Evolutionary conservation across 768 basidiomycete genomes (phyloP), one percentile per base, ranked within the genome.

Genomic region (Kwoniella heveanensis): DNA sequence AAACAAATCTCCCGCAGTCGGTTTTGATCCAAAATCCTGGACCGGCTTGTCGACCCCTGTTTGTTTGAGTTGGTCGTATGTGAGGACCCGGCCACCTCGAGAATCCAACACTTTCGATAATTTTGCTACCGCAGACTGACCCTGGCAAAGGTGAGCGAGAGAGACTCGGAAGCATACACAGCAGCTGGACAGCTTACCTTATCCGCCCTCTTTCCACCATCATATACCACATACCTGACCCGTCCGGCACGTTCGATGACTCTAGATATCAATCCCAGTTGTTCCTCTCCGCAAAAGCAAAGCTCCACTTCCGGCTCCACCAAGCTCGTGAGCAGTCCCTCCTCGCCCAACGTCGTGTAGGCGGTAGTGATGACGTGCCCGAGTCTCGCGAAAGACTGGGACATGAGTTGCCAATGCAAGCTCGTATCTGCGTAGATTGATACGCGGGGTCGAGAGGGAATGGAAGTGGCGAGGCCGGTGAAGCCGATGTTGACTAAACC

Each of bases 201-300:
- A 47, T 76, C 67, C 13, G 57, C 71, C 19, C 71, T 52, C 4
- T 70, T 61, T 17, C 65, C 68, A 10, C 91, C 92, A 70, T 97
- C 93, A 78, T 92, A 95, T 50, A 98, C 82, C 68, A 98, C 84
- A 68, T 85, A 82, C 57, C 87, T 86, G 72, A 97, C 84, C 1
- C 87, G 83, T 0, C 91, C 90, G 0, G 90, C 89, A 24, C 88
- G 83, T 15, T 81, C 76, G 27, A 92, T 80, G 54, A 96, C 90
- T 54, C 86, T 85, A 39, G 84, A 81, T 30, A 97, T 82, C 36
- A 87, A 89, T 15, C 85, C 85, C 46, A 97, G 86, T 24, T 98
- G 87, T 17, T 89, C 88, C 27, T 89, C 88, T 69, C 97, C 94
- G 67, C 92, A 94, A 82, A 90, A 95, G 69, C 94, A 82, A 61